phyloP scores from a whole-genome alignment of 78 protist genomes.

The Emiliania huxleyi region DNA sequence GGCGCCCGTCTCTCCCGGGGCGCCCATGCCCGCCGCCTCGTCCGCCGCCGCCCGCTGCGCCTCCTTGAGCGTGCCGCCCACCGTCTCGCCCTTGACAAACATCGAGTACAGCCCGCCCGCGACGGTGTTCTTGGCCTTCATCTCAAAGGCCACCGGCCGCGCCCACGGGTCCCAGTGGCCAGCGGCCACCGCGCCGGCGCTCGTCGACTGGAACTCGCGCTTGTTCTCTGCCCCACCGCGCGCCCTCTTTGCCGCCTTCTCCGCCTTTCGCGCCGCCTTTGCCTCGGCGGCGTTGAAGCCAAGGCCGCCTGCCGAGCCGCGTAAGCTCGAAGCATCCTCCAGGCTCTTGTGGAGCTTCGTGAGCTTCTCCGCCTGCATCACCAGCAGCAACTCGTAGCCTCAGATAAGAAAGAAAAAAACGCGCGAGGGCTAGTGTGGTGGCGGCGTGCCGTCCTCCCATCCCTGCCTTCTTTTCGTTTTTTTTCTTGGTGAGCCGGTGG shows the following conservation, averaged over 20 bases:
- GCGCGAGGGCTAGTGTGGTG: too few species aligned
- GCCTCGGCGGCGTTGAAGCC: not conserved
- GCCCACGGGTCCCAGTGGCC: constrained; percentile 25
- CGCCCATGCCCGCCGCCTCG: not conserved
- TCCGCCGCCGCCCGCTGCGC: not conserved
- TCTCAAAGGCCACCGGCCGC: not conserved
- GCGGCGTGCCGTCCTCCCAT: too few species aligned
- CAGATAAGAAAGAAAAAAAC: too few species aligned
- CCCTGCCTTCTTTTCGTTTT: too few species aligned
- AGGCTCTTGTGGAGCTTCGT: not conserved
- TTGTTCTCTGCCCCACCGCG: not conserved
- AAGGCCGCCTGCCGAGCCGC: not conserved
- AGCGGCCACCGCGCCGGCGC: not conserved
- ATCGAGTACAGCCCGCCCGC: not conserved
- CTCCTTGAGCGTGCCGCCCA: not conserved
- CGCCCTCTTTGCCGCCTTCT: not conserved
- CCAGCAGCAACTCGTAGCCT: too few species aligned
- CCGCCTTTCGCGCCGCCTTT: not conserved
- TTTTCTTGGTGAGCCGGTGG: too few species aligned
- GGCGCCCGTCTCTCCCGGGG: too few species aligned
- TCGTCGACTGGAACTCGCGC: not conserved
- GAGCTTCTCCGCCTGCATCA: not conserved
- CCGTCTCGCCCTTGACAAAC: not conserved
- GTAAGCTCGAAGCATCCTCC: not conserved
- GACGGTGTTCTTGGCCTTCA: not conserved